phyloP scores from a whole-genome alignment of 192 early-diverging fungal species.

The Funneliformis geosporum region DNA sequence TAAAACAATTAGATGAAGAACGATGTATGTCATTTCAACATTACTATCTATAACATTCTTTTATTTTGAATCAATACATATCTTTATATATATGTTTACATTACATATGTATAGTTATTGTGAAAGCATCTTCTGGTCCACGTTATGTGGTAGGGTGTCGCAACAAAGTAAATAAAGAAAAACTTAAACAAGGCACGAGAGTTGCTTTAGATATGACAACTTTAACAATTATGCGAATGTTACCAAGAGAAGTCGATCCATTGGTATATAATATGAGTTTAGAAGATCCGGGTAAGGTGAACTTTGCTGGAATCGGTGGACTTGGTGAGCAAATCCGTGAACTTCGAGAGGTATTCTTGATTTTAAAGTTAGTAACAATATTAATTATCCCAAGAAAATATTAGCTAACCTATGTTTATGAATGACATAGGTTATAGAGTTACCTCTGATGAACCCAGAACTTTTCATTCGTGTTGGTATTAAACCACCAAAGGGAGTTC shows the following conservation, averaged over 20 bases:
- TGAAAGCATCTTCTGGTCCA: conserved; percentile 95
- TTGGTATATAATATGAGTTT: conserved; percentile 99
- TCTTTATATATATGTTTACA: too few species aligned
- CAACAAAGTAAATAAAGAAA: conserved; percentile 90
- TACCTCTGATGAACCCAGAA: conserved; percentile 98
- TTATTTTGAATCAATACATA: background rate
- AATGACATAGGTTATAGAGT: conserved; percentile 81
- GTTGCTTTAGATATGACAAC: conserved; percentile 99
- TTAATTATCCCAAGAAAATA: too few species aligned
- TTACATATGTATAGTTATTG: conserved; percentile 92
- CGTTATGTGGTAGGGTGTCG: conserved; percentile 98
- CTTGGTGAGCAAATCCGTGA: conserved; percentile 96
- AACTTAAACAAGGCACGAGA: conserved; percentile 94
- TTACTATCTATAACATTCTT: background rate
- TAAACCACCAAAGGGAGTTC: conserved; percentile 97
- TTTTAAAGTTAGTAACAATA: background rate
- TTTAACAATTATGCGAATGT: conserved; percentile 98
- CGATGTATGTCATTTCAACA: conserved; percentile 75
- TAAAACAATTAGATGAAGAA: conserved; percentile 97
- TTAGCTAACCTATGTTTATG: background rate
- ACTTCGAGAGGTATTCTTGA: conserved; percentile 91
- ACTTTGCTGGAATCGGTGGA: conserved; percentile 98
- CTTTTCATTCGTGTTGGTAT: conserved; percentile 97
- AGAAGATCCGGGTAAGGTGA: conserved; percentile 93
- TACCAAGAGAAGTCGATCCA: conserved; percentile 98